phyloP scores from a whole-genome alignment of 352 stramenopile species.

The Thraustochytrium striatum region DNA sequence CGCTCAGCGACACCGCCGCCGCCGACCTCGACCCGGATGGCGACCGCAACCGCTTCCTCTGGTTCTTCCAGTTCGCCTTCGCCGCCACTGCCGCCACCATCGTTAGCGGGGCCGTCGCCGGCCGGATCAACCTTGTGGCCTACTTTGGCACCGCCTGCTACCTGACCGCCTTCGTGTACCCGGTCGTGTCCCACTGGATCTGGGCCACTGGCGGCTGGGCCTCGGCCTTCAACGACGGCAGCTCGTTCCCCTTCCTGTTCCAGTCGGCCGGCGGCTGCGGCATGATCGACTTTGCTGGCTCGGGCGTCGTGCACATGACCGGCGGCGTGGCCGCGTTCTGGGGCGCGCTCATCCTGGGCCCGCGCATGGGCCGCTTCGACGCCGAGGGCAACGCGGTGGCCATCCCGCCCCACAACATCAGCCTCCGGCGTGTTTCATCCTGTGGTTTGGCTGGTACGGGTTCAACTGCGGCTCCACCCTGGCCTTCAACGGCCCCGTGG shows the following conservation, averaged over 20 bases:
- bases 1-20: slow-evolving; percentile 16
- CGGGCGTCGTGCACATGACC: slow-evolving; percentile 66
- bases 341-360: slow-evolving; percentile 51
- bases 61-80: slow-evolving; percentile 50
- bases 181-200: slow-evolving; percentile 60
- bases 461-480: slow-evolving; percentile 74
- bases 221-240: slow-evolving; percentile 37
- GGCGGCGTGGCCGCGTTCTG: slow-evolving; percentile 62
- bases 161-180: slow-evolving; percentile 53
- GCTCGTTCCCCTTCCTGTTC: no score
- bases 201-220: slow-evolving; percentile 58
- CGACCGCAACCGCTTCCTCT: slow-evolving; percentile 43
- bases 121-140: slow-evolving; percentile 34
- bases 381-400: slow-evolving; percentile 43
- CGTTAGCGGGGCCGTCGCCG: slow-evolving; percentile 40
- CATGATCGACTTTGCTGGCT: slow-evolving; percentile 68
- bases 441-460: slow-evolving; percentile 59
- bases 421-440: slow-evolving; percentile 55
- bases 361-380: slow-evolving; percentile 52
- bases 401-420: slow-evolving; percentile 52
- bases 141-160: slow-evolving; percentile 37
- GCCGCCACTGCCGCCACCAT: slow-evolving; percentile 49
- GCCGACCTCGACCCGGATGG: no score
- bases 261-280: slow-evolving; percentile 51
- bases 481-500: slow-evolving; percentile 42